Conservation (phyloP, 495 filamentous ascomycete genomes). For the Durotheca rogersii region DNA sequence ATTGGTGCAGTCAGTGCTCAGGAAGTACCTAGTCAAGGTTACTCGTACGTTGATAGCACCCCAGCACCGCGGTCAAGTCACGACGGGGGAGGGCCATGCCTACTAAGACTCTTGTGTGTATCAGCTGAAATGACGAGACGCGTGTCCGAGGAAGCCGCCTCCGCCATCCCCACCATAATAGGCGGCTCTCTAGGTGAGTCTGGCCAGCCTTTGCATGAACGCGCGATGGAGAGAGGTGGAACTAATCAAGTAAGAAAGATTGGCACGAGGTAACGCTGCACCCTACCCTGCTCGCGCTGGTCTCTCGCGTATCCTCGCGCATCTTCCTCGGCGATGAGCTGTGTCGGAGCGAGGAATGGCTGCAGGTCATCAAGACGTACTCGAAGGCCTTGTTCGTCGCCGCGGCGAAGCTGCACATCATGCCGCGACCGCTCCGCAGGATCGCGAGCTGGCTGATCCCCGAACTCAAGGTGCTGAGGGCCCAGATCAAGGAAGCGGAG, state of each 20-base stretch:
- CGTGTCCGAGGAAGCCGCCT: conserved; percentile 45
- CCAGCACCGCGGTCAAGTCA: conserved; percentile 34
- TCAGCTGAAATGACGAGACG: conserved; percentile 37
- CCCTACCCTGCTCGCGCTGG: conserved; percentile 30
- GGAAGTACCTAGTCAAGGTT: conserved; percentile 48
- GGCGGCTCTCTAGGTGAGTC: conserved; percentile 16
- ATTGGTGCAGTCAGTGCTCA: conserved; percentile 43
- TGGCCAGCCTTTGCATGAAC: background rate
- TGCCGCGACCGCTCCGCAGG: conserved; percentile 35
- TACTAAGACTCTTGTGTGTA: background rate
- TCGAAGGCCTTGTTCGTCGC: conserved; percentile 36
- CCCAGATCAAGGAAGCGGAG: conserved; percentile 25
- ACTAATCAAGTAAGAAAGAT: conserved; percentile 16
- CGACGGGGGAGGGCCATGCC: background rate
- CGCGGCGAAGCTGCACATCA: conserved; percentile 33
- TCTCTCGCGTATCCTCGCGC: conserved; percentile 47
- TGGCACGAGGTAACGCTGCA: conserved; percentile 30
- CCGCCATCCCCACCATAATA: conserved; percentile 37
- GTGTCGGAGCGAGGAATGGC: conserved; percentile 48
- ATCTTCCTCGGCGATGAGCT: conserved; percentile 53
- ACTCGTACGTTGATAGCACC: conserved; percentile 21
- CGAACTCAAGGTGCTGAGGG: conserved; percentile 26
- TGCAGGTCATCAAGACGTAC: conserved; percentile 43
- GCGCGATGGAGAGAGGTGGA: background rate
- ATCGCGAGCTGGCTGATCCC: conserved; percentile 41